A percentile compares a stretch with the other conserved stretches of the same genome.
These are phyloP conservation scores for Alternaria tenuissima DNA, from an alignment of 2,329 filamentous ascomycete species.

Conservation along the genomic window DNA sequence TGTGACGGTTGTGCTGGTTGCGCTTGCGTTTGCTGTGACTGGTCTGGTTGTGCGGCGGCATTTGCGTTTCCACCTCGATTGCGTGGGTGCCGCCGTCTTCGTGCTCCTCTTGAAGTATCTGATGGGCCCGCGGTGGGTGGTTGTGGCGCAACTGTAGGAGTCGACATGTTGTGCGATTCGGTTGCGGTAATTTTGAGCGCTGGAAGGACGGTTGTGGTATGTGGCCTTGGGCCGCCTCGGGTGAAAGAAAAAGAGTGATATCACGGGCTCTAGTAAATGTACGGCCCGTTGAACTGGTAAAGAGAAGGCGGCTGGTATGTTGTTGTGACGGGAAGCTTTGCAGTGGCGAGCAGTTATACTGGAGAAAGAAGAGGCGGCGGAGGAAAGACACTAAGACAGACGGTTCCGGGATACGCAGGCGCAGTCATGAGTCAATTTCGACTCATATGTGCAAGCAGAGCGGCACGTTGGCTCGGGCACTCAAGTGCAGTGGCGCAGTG, in stretches of 20 bases:
- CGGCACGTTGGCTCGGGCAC: conserved; percentile 8
- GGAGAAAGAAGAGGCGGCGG: neutral
- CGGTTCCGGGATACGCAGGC: conserved; percentile 10
- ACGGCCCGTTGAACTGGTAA: conserved; percentile 39
- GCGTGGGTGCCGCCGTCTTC: conserved; percentile 33
- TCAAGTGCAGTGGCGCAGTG: conserved; percentile 18
- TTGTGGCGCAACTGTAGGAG: conserved; percentile 23
- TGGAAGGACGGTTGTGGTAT: conserved; percentile 6
- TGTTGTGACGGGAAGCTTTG: neutral
- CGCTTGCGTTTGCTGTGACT: conserved; percentile 25
- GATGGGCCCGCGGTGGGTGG: conserved; percentile 18
- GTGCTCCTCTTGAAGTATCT: conserved; percentile 25
- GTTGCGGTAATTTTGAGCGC: neutral
- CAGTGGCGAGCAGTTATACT: conserved; percentile 33
- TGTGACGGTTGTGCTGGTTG: conserved; percentile 24
- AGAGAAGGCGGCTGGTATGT: conserved; percentile 11
- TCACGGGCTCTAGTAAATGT: conserved; percentile 41
- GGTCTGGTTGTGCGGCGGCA: conserved; percentile 20
- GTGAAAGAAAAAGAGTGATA: conserved; percentile 4
- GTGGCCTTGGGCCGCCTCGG: neutral
- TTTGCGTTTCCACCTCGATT: conserved; percentile 28
- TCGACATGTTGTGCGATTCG: conserved; percentile 30
- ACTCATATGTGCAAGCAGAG: conserved; percentile 15
- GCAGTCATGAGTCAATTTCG: conserved; percentile 19
- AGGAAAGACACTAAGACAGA: conserved; percentile 10